Conservation (phyloP, 2,329 filamentous ascomycete genomes). For the Sporothrix pseudoabietina region DNA sequence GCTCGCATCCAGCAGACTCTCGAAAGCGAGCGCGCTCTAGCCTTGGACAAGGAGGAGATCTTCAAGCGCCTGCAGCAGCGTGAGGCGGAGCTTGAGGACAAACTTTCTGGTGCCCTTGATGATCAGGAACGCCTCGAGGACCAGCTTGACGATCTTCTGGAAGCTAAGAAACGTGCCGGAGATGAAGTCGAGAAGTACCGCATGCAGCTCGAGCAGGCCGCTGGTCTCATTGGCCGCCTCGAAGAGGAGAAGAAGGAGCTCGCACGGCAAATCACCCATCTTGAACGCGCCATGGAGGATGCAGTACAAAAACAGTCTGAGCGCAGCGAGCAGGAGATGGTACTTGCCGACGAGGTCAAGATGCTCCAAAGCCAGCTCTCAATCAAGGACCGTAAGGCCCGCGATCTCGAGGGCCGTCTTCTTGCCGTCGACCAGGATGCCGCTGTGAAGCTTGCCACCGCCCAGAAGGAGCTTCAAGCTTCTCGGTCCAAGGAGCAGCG, state of each 20-base stretch:
- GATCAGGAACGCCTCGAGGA: constrained; percentile 95
- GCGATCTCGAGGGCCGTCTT: constrained; percentile 82
- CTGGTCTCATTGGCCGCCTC: constrained; percentile 78
- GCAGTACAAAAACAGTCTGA: constrained; percentile 71
- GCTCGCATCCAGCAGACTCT: constrained; percentile 89
- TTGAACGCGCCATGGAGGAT: constrained; percentile 72
- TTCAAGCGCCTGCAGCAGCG: constrained; percentile 92
- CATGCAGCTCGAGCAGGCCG: constrained; percentile 86
- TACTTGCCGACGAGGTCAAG: constrained; percentile 79
- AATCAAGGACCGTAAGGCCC: constrained; percentile 85
- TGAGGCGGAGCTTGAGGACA: constrained; percentile 91
- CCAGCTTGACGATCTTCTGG: constrained; percentile 84
- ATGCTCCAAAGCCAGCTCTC: constrained; percentile 88
- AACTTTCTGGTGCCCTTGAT: constrained; percentile 85
- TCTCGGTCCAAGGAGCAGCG: constrained; percentile 74
- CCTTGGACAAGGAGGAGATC: constrained; percentile 97
- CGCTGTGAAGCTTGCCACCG: constrained; percentile 76
- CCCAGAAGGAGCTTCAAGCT: constrained; percentile 77
- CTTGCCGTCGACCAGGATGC: constrained; percentile 85
- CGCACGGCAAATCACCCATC: constrained; percentile 63
- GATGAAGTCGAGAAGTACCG: constrained; percentile 78
- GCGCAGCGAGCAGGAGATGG: constrained; percentile 73
- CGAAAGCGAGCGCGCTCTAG: constrained; percentile 92
- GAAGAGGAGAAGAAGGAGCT: constrained; percentile 84
- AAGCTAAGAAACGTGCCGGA: constrained; percentile 85